Evolutionary conservation across 345 rosid species (phyloP).

Genomic region (Pelargonium nanum): DNA sequence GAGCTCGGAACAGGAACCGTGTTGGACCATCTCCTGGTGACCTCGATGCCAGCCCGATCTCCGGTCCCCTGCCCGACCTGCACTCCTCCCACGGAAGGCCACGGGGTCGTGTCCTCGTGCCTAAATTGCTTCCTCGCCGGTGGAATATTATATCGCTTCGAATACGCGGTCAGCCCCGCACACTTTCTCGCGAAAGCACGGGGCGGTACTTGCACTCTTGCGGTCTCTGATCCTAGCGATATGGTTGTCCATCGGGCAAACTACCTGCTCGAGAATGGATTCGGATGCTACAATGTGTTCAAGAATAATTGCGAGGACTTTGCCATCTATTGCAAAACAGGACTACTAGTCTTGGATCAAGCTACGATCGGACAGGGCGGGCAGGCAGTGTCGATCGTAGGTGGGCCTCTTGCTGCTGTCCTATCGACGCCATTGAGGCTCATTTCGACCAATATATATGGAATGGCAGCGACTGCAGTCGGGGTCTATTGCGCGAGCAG

Average conservation of each 20-base stretch:
- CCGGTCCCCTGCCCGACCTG: constrained; percentile 58
- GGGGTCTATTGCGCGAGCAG: constrained; percentile 23
- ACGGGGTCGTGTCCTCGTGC: constrained; percentile 74
- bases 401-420: constrained; percentile 78
- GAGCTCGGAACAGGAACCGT: constrained; percentile 88
- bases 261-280: constrained; percentile 10
- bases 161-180: constrained; percentile 4
- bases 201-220: constrained; percentile 13
- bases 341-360: not conserved
- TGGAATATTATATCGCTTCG: constrained; percentile 9
- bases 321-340: constrained; percentile 15
- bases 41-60: constrained; percentile 54
- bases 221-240: constrained; percentile 10
- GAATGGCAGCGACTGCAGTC: constrained; percentile 75
- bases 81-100: constrained; percentile 36
- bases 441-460: constrained; percentile 63
- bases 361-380: constrained; percentile 63
- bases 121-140: constrained; percentile 35
- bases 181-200: constrained; percentile 12
- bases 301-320: constrained; percentile 14
- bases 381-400: constrained; percentile 61
- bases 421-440: constrained; percentile 58
- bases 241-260: constrained; percentile 22
- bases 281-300: constrained; percentile 1
- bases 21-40: constrained; percentile 57